phyloP scores from a whole-genome alignment of 2,329 filamentous ascomycete genomes.

The Emericellopsis cladophorae region DNA sequence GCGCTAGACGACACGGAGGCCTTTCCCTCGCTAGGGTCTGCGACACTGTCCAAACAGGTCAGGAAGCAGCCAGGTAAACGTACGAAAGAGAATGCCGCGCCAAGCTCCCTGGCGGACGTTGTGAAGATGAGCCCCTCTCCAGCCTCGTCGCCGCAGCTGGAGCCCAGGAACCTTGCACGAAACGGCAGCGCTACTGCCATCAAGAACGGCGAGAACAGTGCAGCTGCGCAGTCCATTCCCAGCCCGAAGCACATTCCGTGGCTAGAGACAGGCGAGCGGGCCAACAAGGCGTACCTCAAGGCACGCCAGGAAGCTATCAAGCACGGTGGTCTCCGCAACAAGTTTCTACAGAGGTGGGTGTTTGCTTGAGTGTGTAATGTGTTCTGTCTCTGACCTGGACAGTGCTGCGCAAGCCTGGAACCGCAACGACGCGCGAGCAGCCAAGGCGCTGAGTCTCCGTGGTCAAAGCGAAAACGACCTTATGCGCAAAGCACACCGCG shows the following conservation, averaged over 20 bases:
- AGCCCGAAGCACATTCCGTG: conserved; percentile 88
- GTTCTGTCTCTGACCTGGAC: background rate
- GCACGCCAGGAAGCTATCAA: conserved; percentile 93
- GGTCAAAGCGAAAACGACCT: conserved; percentile 94
- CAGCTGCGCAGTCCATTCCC: conserved; percentile 71
- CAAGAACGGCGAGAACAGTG: conserved; percentile 63
- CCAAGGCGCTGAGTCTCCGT: conserved; percentile 85
- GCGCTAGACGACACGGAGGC: conserved; percentile 90
- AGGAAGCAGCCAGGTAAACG: conserved; percentile 91
- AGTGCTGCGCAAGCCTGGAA: conserved; percentile 98
- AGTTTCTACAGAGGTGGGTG: conserved; percentile 81
- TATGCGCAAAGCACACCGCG: conserved; percentile 93
- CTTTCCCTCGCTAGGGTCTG: conserved; percentile 79
- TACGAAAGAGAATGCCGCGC: conserved; percentile 53
- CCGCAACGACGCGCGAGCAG: conserved; percentile 88
- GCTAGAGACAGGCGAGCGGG: conserved; percentile 83
- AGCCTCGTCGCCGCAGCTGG: conserved; percentile 48
- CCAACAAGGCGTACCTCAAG: conserved; percentile 91
- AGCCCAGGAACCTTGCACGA: conserved; percentile 44
- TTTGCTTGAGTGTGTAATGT: background rate
- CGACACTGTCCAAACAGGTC: conserved; percentile 51
- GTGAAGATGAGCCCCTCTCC: conserved; percentile 91
- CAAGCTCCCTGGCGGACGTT: conserved; percentile 81
- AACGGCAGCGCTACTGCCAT: conserved; percentile 54
- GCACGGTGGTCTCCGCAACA: conserved; percentile 90